Conservation (phyloP, 2,329 filamentous ascomycete species). For the Trichoderma oligosporum region DNA sequence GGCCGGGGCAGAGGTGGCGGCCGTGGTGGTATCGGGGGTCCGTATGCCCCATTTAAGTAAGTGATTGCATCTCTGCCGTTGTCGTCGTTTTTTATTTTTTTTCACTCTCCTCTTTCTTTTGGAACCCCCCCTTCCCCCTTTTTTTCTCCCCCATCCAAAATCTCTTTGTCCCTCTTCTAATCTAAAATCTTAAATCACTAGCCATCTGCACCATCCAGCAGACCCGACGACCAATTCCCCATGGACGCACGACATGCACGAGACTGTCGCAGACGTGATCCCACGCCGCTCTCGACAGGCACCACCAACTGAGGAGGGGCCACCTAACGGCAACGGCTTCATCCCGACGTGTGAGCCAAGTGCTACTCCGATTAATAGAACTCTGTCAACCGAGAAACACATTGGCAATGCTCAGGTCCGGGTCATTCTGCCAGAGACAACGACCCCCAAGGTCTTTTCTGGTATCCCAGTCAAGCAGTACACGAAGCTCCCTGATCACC, state of each 20-base stretch:
- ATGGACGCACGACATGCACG: conserved; percentile 96
- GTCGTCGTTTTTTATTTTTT: background rate
- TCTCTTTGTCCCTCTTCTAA: conserved; percentile 25
- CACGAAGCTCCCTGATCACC: conserved; percentile 89
- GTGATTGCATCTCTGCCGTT: conserved; percentile 31
- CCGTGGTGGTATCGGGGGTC: conserved; percentile 56
- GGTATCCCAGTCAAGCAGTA: conserved; percentile 83
- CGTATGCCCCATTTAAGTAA: conserved; percentile 61
- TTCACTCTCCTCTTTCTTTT: background rate
- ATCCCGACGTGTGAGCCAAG: conserved; percentile 58
- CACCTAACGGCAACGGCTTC: conserved; percentile 51
- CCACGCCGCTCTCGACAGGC: conserved; percentile 42
- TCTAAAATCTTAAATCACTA: conserved; percentile 25
- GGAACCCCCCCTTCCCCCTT: background rate
- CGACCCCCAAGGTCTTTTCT: conserved; percentile 65
- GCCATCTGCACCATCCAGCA: conserved; percentile 42
- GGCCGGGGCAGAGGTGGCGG: conserved; percentile 60
- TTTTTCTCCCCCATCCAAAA: background rate
- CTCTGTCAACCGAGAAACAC: conserved; percentile 77
- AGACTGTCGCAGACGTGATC: conserved; percentile 54
- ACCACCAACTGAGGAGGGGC: conserved; percentile 46
- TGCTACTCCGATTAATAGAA: conserved; percentile 64
- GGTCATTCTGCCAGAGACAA: conserved; percentile 74
- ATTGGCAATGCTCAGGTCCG: conserved; percentile 83
- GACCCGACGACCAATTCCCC: conserved; percentile 67